These are phyloP conservation scores for Gossypium herbaceum DNA, from an alignment of 345 rosid species.

Conservation along the genomic window DNA sequence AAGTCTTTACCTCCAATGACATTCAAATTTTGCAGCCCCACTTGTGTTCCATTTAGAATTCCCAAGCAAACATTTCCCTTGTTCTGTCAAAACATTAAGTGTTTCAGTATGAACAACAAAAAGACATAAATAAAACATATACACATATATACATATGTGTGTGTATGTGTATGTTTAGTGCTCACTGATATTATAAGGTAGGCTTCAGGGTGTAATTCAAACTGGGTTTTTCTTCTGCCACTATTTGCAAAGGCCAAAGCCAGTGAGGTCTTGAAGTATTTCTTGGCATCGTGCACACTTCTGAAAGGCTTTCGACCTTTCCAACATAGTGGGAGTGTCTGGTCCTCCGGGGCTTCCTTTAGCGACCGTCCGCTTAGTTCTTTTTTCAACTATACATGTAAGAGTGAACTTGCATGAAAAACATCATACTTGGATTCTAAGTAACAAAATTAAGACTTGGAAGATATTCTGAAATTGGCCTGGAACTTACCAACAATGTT, in stretches of 20 bases:
- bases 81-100: slow-evolving; percentile 33
- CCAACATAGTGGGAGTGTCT: slow-evolving; percentile 84
- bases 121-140: not conserved
- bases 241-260: slow-evolving; percentile 50
- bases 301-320: slow-evolving; percentile 75
- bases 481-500: slow-evolving; percentile 44
- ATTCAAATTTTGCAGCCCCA: slow-evolving; percentile 57
- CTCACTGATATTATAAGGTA: slow-evolving; percentile 84
- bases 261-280: slow-evolving; percentile 60
- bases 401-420: not conserved
- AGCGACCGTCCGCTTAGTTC: slow-evolving; percentile 50
- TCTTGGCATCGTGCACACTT: slow-evolving; percentile 58
- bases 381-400: slow-evolving; percentile 42
- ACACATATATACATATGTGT: no score
- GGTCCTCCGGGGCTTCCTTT: slow-evolving; percentile 58
- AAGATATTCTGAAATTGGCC: slow-evolving; percentile 3
- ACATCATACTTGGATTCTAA: no score
- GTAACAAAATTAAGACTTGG: not conserved
- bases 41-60: slow-evolving; percentile 75
- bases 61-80: slow-evolving; percentile 89
- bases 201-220: slow-evolving; percentile 65
- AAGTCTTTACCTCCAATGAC: slow-evolving; percentile 66
- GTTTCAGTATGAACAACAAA: not conserved
- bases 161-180: not conserved
- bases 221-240: slow-evolving; percentile 46